Base-by-base conservation (phyloP, 495 filamentous ascomycete genomes). In the Penicillium canescens region DNA sequence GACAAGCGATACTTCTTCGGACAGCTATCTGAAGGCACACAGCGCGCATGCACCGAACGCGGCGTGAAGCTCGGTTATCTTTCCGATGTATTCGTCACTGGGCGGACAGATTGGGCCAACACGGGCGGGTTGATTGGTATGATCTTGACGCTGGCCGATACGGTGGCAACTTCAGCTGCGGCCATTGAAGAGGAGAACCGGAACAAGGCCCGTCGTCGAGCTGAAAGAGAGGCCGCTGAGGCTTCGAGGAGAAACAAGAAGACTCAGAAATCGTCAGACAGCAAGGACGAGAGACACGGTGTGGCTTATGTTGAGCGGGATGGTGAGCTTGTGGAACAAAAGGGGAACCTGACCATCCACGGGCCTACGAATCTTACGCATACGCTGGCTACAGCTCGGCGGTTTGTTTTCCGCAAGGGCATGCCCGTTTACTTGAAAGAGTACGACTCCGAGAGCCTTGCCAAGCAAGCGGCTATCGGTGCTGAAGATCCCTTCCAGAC, bases 1-100 rank as follows among this genome's bases (percentile, higher is more conserved):
- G 77, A 83, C 45, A 85, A 86, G 63, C 83, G 91, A 40, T 98
- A 98, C 66, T 46, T 98, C n/a, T 86, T 98, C 60, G 94, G 94
- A 7, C 86, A 89, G 64, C 60, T 92, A 9, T 73, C 84, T 10
- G 95, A 98, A 69, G 94, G 94, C 5, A 83, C 87, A 10, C 93
- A 97, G 72, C 83, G 94, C n/a, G 81, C 84, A 47, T 72, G 84
- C 45, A 70, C 77, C 4, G 86, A 96, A 67, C 78, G 83, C 45
- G 86, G 82, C 38, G 46, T 82, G 1, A 71, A 75, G 36, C 52
- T 92, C 44, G 56, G 62, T 3, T 87, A 86, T 63, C 68, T 92
- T 6, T 75, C 74, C 23, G 81, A 96, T 61, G 72, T 95, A 38
- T 96, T 98, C 67, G 63, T 98, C 38, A 87, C 91, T 3, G 94